phyloP scores from a whole-genome alignment of 768 basidiomycete genomes.

The Termitomyces eurrhizus region DNA sequence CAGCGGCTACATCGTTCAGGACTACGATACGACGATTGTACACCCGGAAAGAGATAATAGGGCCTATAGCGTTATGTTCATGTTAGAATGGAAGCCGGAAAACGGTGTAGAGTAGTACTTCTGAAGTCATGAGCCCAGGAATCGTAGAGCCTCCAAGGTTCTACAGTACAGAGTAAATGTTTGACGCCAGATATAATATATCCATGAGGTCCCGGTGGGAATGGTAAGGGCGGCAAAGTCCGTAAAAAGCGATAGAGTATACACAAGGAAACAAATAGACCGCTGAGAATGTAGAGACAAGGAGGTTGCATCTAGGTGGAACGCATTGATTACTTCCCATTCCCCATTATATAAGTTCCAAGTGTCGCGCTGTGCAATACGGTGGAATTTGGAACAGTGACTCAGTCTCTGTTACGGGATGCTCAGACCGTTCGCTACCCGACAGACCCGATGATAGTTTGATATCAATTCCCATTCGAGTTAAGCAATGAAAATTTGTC shows the following conservation, averaged over 20 bases:
- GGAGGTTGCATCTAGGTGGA: constrained; percentile 6
- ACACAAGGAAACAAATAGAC: constrained; percentile 4
- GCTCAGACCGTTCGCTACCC: not conserved
- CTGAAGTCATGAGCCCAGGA: constrained; percentile 20
- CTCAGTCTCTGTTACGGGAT: constrained; percentile 5
- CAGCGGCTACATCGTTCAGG: constrained; percentile 41
- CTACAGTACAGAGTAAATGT: constrained; percentile 16
- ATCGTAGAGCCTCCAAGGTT: constrained; percentile 27
- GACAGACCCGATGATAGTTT: not conserved
- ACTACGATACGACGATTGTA: constrained; percentile 45
- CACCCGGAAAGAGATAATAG: constrained; percentile 45
- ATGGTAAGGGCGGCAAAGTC: constrained; percentile 9
- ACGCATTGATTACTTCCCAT: not conserved
- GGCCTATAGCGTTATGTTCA: constrained; percentile 21
- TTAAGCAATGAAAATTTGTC: not conserved
- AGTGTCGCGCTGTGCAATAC: constrained; percentile 4
- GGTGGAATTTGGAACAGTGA: constrained; percentile 1
- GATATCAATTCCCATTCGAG: not conserved
- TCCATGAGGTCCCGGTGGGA: constrained; percentile 26
- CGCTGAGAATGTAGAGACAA: constrained; percentile 1
- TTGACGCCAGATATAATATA: constrained; percentile 21
- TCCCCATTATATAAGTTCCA: constrained; percentile 3
- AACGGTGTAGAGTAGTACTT: constrained; percentile 11
- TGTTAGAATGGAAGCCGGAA: not conserved
- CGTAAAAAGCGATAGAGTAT: not conserved